Percentiles rank a stretch among this genome's conserved stretches.
phyloP scores from a whole-genome alignment of 2,329 filamentous ascomycete genomes.

The Trichoderma sp. region DNA sequence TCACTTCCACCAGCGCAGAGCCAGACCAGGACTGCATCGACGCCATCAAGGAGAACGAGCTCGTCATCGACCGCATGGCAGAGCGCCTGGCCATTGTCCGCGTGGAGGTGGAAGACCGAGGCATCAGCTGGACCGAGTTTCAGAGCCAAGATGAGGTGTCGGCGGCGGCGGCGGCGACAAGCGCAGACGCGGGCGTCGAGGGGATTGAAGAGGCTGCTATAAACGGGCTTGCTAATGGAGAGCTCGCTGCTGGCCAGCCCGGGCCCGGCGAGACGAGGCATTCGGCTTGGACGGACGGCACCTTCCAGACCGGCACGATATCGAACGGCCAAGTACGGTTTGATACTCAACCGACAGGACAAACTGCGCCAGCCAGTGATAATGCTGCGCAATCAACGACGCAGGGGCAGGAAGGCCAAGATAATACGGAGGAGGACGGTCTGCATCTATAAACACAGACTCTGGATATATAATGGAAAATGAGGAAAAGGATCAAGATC shows the following conservation, averaged over 20 bases:
- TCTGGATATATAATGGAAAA: not conserved
- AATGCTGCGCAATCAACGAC: constrained; percentile 63
- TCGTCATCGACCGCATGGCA: constrained; percentile 69
- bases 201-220: constrained; percentile 16
- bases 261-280: constrained; percentile 33
- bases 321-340: constrained; percentile 55
- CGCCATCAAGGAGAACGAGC: constrained; percentile 72
- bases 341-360: constrained; percentile 39
- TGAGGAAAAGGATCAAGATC: not conserved
- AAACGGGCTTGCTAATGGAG: constrained; percentile 20
- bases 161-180: constrained; percentile 18
- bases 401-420: constrained; percentile 59
- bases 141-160: constrained; percentile 50
- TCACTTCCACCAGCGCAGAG: constrained; percentile 22
- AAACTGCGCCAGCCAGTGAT: constrained; percentile 52
- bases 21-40: constrained; percentile 73
- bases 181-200: constrained; percentile 33
- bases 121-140: constrained; percentile 62
- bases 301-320: constrained; percentile 64
- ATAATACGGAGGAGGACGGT: constrained; percentile 56
- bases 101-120: constrained; percentile 64
- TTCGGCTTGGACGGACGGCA: constrained; percentile 64
- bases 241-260: not conserved
- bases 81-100: constrained; percentile 67
- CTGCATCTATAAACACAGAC: constrained; percentile 58